Evolutionary conservation across 495 filamentous ascomycete genomes (phyloP), one percentile per base, ranked within the genome.

Genomic region (Hypomontagnella monticulosa): DNA sequence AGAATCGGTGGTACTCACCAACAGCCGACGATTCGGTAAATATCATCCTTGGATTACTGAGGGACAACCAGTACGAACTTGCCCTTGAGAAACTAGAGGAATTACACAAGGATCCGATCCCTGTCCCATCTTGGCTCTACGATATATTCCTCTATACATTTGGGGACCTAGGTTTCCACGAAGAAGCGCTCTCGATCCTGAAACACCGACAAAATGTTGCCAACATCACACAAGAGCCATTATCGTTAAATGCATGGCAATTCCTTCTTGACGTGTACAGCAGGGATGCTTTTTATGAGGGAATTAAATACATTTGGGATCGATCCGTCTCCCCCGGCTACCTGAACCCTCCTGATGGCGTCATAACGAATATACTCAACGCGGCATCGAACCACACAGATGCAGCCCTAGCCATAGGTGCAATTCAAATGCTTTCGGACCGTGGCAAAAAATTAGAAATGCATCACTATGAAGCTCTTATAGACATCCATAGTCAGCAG

Each of bases 61-160:
- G 91, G 47, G 93, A 97, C 66, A 84, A 87, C 9, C 89, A 94
- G 64, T 86, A 90, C 52, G 95, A 99, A 74, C 76, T 91, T 69
- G 93, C 92, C 1, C 72, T 97, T 46, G 87, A 93, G 27, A 85
- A 87, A 60, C 71, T 97, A 41, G 87, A 90, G 14, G 72, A 82
- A 23, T 87, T 96, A 83, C 77, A 86, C 42, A 76, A 76, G 37
- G 80, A 85, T 36, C 81, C 83, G 1, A 80, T 85, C 4, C 44
- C 61, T 4, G 71, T 94, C 5, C 83, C 88, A 38, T 62, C 73
- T 4, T 97, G 92, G 91, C 80, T 97, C 8, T 86, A 89, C 66
- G 90, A 92, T 69, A 82, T 91, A 57, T 81, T 92, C 32, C 81
- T 92, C 43, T 91, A 88, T 63, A 83, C 81, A 23, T 83, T 97